These are phyloP conservation scores for Nannizziopsis arthrosporioides DNA, from an alignment of 2,329 filamentous ascomycete genomes.

Conservation along the genomic window DNA sequence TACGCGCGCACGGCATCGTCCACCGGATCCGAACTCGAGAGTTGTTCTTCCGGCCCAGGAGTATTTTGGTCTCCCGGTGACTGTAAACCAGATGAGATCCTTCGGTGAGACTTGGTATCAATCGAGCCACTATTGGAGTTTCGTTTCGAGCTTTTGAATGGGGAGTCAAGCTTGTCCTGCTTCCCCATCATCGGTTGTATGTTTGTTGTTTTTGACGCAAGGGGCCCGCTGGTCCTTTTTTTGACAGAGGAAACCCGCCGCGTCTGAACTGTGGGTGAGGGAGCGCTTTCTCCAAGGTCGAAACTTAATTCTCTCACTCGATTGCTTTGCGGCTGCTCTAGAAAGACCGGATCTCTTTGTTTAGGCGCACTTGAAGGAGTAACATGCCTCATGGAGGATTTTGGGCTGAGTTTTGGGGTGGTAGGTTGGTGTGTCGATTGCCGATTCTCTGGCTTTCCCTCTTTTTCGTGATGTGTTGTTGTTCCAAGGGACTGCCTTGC, in stretches of 20 bases:
- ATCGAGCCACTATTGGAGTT: slow-evolving; percentile 22
- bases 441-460: slow-evolving; percentile 32
- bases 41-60: slow-evolving; percentile 35
- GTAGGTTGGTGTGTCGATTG: slow-evolving; percentile 15
- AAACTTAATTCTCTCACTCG: slow-evolving; percentile 23
- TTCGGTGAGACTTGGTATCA: slow-evolving; percentile 24
- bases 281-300: slow-evolving; percentile 51
- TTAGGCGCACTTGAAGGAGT: background rate
- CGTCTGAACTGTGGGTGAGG: slow-evolving; percentile 57
- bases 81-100: slow-evolving; percentile 25
- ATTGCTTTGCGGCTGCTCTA: slow-evolving; percentile 8
- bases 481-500: slow-evolving; percentile 47
- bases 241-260: slow-evolving; percentile 35
- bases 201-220: slow-evolving; percentile 22
- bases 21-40: slow-evolving; percentile 70
- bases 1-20: slow-evolving; percentile 81
- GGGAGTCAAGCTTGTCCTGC: slow-evolving; percentile 21
- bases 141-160: slow-evolving; percentile 20
- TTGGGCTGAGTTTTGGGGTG: slow-evolving; percentile 18
- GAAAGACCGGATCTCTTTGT: slow-evolving; percentile 1
- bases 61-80: slow-evolving; percentile 10
- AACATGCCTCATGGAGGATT: slow-evolving; percentile 12
- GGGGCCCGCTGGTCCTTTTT: slow-evolving; percentile 20
- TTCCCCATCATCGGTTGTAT: slow-evolving; percentile 19
- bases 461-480: slow-evolving; percentile 44